Conservation (phyloP, 106 monocot genomes). For the Platanthera zijinensis region DNA sequence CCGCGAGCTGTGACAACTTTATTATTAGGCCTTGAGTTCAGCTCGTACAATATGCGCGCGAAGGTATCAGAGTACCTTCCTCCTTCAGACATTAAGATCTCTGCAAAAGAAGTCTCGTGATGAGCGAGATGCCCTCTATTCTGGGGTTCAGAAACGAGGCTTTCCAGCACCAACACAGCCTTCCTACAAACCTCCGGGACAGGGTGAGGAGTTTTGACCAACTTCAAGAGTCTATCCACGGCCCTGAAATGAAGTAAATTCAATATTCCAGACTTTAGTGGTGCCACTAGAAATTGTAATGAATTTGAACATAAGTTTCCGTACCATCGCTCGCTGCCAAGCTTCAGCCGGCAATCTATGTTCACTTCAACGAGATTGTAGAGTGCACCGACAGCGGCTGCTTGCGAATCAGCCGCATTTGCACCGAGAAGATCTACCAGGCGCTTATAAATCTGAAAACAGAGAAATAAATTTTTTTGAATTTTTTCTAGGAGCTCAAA, state of each 20-base stretch:
- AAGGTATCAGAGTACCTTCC: conserved; percentile 72
- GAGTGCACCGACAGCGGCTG: conserved; percentile 84
- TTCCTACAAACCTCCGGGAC: conserved; percentile 93
- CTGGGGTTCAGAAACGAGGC: conserved; percentile 86
- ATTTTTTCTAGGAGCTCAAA: no score
- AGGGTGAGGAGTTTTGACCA: conserved; percentile 70
- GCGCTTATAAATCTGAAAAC: conserved; percentile 64
- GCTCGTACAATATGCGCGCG: conserved; percentile 77
- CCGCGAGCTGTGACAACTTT: conserved; percentile 42
- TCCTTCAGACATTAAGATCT: conserved; percentile 62
- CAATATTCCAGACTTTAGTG: background rate
- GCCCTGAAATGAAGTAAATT: conserved; percentile 48
- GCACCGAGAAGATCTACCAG: conserved; percentile 85
- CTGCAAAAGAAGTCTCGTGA: conserved; percentile 76
- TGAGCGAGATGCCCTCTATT: conserved; percentile 62
- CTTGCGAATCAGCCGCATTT: conserved; percentile 72
- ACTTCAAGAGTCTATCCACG: conserved; percentile 78
- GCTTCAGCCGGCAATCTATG: conserved; percentile 85
- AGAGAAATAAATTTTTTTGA: no score
- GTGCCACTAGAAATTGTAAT: background rate
- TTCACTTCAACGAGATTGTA: conserved; percentile 95
- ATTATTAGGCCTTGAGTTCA: conserved; percentile 67
- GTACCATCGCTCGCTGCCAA: conserved; percentile 93
- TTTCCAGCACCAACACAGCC: conserved; percentile 77
- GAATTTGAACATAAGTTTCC: background rate